Evolutionary conservation across 129 eudicot genomes (phyloP), one percentile per base, ranked within the genome.

Genomic region (Erigeron canadensis): DNA sequence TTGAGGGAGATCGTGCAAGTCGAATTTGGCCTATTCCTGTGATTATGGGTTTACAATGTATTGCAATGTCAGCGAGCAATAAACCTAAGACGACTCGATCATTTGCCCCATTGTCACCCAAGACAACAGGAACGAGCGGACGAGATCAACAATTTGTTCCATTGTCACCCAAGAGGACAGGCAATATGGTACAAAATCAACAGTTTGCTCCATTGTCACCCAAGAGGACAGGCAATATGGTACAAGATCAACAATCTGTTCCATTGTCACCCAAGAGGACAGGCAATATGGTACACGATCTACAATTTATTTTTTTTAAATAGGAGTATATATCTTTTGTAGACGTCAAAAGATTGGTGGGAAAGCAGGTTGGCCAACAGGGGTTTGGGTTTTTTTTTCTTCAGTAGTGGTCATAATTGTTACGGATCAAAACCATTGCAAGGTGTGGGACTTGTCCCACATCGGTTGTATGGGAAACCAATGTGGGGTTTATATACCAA

Each of bases 1-100:
- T 22, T 37, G 60, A 71, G 18, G 72, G 45, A 44, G 15, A 40
- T 12, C 42, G 40, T 15, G 70, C 4, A 46, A 21, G 7, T 13
- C 39, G 38, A 58, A 15, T 1, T 6, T 12, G 1, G 19, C 54
- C 71, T 68, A 16, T 54, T 37, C 81, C 78, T 51, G 55, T 84
- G 23, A 58, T 83, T 41, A 13, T 80, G 39, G 84, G 84, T 67
- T 82, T 86, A 82, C 85, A 82, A 17, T 73, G 82, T 77, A 38
- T 76, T 48, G 73, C 46, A 8, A 16, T 71, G 38, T 81, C 58
- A 5, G 67, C 10, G 37, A 67, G 59, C 57, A 57, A 67, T 50
- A 74, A 66, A 34, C 13, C 51, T 60, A 46, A 45, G 62, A 57
- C 75, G 69, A 72, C 54, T 61, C 76, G 67, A 62, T 10, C 61